Evolutionary conservation across 768 basidiomycete genomes (phyloP), one percentile per base, ranked within the genome.

Genomic region (Tylopilus plumbeoviolaceoides): DNA sequence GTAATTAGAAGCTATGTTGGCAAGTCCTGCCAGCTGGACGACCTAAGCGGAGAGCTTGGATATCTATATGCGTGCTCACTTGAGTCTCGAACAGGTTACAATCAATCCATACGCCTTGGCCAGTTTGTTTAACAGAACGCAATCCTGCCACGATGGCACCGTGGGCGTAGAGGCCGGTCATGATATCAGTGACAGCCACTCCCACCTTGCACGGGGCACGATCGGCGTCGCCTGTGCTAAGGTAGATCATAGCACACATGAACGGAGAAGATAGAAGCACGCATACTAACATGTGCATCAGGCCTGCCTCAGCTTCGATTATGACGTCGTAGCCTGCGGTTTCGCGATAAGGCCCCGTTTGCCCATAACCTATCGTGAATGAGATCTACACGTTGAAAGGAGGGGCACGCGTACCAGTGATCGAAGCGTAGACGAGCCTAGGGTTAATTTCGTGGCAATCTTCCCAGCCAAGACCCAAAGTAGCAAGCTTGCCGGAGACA

Each of bases 161-260:
- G 50, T 95, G 92, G 6, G 92, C 85, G 68, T 95, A 97, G 23
- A 98, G 76, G 3, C 88, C 88, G 21, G 88, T 93, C 43, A 90
- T 84, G 48, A 94, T 80, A 70, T 94, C 95, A 12, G 93, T 95
- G 6, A 86, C 86, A 2, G 95, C 94, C 25, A 97, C 94, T 9
- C 95, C 95, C n/a, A 95, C 94, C 70, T 98, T 97, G 64, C 82
- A 85, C 4, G 94, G 95, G 15, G 83, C 80, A 10, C 92, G 84
- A 61, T 87, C 85, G 9, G 85, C 78, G 70, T 95, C 95, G 46
- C 94, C 94, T 15, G 94, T 98, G 59, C 89, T 91, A 58, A 30
- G 53, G 25, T 46, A 25, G 47, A 59, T 28, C 36, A 57, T 59
- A 39, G 48, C 30, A 48, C 17, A 53, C 48, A n/a, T 50, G 49